phyloP scores from a whole-genome alignment of 148 eudicot species.

The Tetragonia tetragonoides region DNA sequence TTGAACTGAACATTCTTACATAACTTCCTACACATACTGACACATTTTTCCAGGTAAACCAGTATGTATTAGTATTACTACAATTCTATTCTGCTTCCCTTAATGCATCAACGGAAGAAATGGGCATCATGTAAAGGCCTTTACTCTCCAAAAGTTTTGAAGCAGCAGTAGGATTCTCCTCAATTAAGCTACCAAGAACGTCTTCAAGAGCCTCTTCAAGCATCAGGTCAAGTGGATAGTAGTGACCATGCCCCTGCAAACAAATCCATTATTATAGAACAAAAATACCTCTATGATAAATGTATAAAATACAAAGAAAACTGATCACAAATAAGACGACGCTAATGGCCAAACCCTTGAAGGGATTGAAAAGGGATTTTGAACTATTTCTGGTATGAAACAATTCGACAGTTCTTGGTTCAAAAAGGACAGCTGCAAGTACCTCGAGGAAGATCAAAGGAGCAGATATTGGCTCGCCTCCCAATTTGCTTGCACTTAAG shows the following conservation, averaged over 20 bases:
- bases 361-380: neutral
- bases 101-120: conserved; percentile 8
- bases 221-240: conserved; percentile 14
- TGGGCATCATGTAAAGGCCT: conserved; percentile 23
- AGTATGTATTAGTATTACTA: no score
- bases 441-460: conserved; percentile 26
- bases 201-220: conserved; percentile 21
- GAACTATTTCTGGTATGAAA: neutral
- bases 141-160: conserved; percentile 16
- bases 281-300: neutral
- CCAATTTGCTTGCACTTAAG: conserved; percentile 18
- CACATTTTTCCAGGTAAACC: neutral
- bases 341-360: neutral
- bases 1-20: neutral
- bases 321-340: neutral
- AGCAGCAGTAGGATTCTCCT: conserved; percentile 18
- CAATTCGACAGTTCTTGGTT: neutral
- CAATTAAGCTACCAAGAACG: conserved; percentile 21
- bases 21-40: neutral
- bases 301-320: no score
- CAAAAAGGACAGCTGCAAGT: neutral
- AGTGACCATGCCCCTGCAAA: conserved; percentile 28
- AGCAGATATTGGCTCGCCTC: conserved; percentile 22
- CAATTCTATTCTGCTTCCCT: neutral
- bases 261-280: neutral